phyloP scores from a whole-genome alignment of 1,284 basidiomycete genomes.

The Garcileccinum viscosum region DNA sequence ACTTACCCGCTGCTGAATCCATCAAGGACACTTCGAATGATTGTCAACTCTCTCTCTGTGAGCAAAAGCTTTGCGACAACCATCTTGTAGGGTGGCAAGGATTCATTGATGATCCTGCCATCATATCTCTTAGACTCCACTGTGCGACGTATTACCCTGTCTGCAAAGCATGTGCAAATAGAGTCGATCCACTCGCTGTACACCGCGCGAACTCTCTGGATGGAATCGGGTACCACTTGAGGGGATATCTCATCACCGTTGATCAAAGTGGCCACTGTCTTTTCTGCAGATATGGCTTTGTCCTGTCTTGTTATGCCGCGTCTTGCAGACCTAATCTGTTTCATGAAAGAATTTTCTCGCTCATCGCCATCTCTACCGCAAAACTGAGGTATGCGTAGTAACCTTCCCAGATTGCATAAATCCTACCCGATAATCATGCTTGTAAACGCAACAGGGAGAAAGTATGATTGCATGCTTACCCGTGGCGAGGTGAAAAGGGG shows the following conservation, averaged over 20 bases:
- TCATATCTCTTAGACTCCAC: slow-evolving; percentile 16
- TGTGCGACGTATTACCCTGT: slow-evolving; percentile 9
- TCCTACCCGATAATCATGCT: neutral
- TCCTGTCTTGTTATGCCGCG: slow-evolving; percentile 10
- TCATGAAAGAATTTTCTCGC: neutral
- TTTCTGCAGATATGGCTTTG: slow-evolving; percentile 16
- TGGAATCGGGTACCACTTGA: neutral
- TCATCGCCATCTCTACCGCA: slow-evolving; percentile 4
- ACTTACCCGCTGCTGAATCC: slow-evolving; percentile 16
- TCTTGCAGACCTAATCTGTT: slow-evolving; percentile 8
- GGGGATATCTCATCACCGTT: neutral
- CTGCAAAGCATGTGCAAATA: neutral
- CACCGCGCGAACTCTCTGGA: slow-evolving; percentile 8
- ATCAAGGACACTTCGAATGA: slow-evolving; percentile 13
- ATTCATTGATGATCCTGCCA: slow-evolving; percentile 11
- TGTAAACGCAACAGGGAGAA: neutral
- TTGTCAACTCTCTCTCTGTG: neutral
- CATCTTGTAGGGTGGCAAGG: slow-evolving; percentile 15
- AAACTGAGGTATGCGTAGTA: slow-evolving; percentile 12
- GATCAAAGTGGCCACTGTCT: slow-evolving; percentile 2
- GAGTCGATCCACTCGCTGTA: slow-evolving; percentile 12
- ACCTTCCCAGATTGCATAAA: slow-evolving; percentile 14
- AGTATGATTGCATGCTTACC: neutral
- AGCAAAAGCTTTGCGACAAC: slow-evolving; percentile 9
- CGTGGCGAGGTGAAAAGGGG: slow-evolving; percentile 7